phyloP scores from a whole-genome alignment of 2,329 filamentous ascomycete genomes.

The Penicillium crustosum region DNA sequence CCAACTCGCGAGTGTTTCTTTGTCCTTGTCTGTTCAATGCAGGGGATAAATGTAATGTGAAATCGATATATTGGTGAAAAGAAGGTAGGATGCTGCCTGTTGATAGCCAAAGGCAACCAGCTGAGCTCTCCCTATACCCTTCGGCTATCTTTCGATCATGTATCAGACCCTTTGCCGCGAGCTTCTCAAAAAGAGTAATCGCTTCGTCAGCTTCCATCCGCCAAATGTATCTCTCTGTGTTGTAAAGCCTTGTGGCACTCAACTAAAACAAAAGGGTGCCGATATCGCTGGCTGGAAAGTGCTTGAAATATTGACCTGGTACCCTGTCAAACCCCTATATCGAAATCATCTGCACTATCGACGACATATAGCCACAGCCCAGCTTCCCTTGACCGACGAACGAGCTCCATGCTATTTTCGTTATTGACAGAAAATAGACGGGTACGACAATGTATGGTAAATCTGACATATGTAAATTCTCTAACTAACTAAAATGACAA shows the following conservation, averaged over 20 bases:
- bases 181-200: no score
- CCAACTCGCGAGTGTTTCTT: neutral
- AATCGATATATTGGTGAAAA: slow-evolving; percentile 4
- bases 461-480: no score
- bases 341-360: no score
- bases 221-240: slow-evolving; percentile 16
- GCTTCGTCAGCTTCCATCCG: no score
- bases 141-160: neutral
- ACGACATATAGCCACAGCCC: no score
- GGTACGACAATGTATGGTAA: no score
- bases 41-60: slow-evolving; percentile 28
- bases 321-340: neutral
- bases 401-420: no score
- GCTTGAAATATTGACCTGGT: slow-evolving; percentile 3
- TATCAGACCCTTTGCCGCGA: slow-evolving; percentile 6
- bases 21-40: slow-evolving; percentile 5
- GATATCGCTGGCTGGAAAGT: slow-evolving; percentile 17
- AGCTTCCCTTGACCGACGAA: no score
- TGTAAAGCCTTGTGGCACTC: neutral
- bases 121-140: slow-evolving; percentile 19
- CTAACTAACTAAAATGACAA: no score
- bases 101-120: slow-evolving; percentile 28
- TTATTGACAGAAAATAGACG: no score
- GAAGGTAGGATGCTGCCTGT: slow-evolving; percentile 26
- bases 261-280: slow-evolving; percentile 20